Evolutionary conservation across 2,329 filamentous ascomycete genomes (phyloP).

Genomic region (Emergomyces africanus): DNA sequence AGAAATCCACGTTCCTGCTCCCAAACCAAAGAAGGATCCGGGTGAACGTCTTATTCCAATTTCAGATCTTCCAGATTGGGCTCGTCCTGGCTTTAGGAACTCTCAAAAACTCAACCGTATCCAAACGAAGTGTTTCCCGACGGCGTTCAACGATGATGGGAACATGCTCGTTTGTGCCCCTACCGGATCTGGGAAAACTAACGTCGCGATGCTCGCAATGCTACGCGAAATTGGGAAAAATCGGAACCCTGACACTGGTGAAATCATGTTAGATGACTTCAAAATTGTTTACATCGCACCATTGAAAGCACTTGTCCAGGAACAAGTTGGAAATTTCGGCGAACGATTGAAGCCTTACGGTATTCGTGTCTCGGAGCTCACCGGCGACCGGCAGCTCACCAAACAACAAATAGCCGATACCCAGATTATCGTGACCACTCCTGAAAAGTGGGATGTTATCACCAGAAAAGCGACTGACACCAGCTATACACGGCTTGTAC

Average conservation of each 20-base stretch:
- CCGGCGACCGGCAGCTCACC: conserved; percentile 92
- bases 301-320: conserved; percentile 87
- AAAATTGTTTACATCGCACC: conserved; percentile 98
- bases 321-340: conserved; percentile 96
- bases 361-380: conserved; percentile 87
- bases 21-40: conserved; percentile 73
- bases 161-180: conserved; percentile 98
- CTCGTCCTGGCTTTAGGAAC: conserved; percentile 69
- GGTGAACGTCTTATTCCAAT: conserved; percentile 67
- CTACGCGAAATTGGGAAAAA: conserved; percentile 95
- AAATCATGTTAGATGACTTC: conserved; percentile 90
- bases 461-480: conserved; percentile 94
- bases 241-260: conserved; percentile 74
- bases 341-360: conserved; percentile 82
- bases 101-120: conserved; percentile 87
- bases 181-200: conserved; percentile 95
- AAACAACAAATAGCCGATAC: conserved; percentile 98
- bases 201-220: conserved; percentile 95
- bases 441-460: conserved; percentile 98
- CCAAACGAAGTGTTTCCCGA: conserved; percentile 83
- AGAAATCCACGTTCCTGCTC: conserved; percentile 91
- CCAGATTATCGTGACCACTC: conserved; percentile 94
- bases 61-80: conserved; percentile 84
- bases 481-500: conserved; percentile 94
- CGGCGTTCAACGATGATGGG: conserved; percentile 84